Evolutionary conservation across 805 yeast genomes (phyloP), one percentile per base, ranked within the genome.

Genomic region (Wickerhamomyces strasburgensis): DNA sequence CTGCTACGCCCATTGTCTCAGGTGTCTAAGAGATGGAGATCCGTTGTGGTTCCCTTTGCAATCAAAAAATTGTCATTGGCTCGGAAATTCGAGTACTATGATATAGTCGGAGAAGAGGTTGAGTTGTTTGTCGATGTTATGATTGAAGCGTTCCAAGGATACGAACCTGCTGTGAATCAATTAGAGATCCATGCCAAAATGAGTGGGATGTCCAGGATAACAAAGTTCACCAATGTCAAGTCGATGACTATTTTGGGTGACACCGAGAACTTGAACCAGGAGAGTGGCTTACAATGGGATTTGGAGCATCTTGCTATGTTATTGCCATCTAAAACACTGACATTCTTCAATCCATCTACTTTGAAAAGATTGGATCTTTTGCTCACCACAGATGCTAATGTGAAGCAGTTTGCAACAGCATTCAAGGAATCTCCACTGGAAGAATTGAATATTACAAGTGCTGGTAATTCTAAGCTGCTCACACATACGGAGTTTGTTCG

Each of bases 161-260:
- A 13, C 29, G 34, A 26, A 11, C 10, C 23, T 2, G 34, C 18
- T 11, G 46, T 50, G 13, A 29, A 28, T 23, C 39, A 49, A 14
- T 33, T 37, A 4, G 42, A 34, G 13, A 21, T 35, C 14, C 38
- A 32, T 24, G 19, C 42, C 5, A 9, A 14, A 6, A 8, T 40
- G 17, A 32, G n/a, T n/a, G n/a, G 25, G 27, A 11, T 42, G 23
- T 33, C 21, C 9, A 25, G 30, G 5, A 6, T 21, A 4, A 11
- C 13, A 4, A 1, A 4, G 7, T 43, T 47, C 26, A 9, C 19
- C 3, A 35, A 38, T 16, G 9, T 47, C 8, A 32, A 17, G 16
- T 48, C 53, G 4, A 33, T 49, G 28, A 46, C 42, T 1, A 28
- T 51, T 1, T 33, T 51, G 1, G 53, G 52, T 4, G 25, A 38